These are phyloP conservation scores for Penicillium crustosum DNA, from an alignment of 2,329 filamentous ascomycete species.

Conservation along the genomic window DNA sequence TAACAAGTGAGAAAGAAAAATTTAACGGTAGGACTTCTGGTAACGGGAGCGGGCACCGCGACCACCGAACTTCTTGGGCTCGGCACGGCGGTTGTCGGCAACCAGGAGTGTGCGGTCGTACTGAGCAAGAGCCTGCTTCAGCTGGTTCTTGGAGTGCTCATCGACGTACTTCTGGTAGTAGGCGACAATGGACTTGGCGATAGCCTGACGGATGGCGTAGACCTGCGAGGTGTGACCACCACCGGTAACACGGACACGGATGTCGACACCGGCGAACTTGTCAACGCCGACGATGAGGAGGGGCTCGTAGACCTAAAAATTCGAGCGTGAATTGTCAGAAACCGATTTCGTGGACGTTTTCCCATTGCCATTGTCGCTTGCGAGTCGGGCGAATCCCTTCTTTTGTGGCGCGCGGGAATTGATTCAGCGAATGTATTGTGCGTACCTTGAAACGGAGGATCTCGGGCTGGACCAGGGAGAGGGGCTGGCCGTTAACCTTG, in stretches of 20 bases:
- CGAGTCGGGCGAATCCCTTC: slow-evolving; percentile 6
- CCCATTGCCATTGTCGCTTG: slow-evolving; percentile 8
- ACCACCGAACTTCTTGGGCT: slow-evolving; percentile 91
- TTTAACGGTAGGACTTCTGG: slow-evolving; percentile 99
- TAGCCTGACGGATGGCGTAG: slow-evolving; percentile 98
- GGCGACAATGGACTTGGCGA: slow-evolving; percentile 93
- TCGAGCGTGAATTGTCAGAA: slow-evolving; percentile 13
- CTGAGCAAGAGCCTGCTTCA: slow-evolving; percentile 94
- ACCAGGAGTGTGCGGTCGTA: slow-evolving; percentile 98
- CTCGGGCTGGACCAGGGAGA: slow-evolving; percentile 91
- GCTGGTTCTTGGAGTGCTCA: slow-evolving; percentile 99
- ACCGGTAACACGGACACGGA: slow-evolving; percentile 92
- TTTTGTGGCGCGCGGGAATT: slow-evolving; percentile 8
- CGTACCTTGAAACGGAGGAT: slow-evolving; percentile 94
- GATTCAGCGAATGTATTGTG: slow-evolving; percentile 8
- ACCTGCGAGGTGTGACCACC: slow-evolving; percentile 98
- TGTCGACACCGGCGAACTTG: slow-evolving; percentile 96
- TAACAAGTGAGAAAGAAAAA: slow-evolving; percentile 21
- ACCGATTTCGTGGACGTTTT: not conserved
- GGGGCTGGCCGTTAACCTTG: slow-evolving; percentile 98
- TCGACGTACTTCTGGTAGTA: slow-evolving; percentile 99
- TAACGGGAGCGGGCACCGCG: slow-evolving; percentile 91
- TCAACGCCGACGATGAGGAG: slow-evolving; percentile 95
- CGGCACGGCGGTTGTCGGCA: slow-evolving; percentile 97
- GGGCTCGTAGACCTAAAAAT: slow-evolving; percentile 86